Percentiles rank a stretch among this genome's conserved stretches.
These are phyloP conservation scores for Fusarium coicis DNA, from an alignment of 2,329 filamentous ascomycete species.

Conservation along the genomic window DNA sequence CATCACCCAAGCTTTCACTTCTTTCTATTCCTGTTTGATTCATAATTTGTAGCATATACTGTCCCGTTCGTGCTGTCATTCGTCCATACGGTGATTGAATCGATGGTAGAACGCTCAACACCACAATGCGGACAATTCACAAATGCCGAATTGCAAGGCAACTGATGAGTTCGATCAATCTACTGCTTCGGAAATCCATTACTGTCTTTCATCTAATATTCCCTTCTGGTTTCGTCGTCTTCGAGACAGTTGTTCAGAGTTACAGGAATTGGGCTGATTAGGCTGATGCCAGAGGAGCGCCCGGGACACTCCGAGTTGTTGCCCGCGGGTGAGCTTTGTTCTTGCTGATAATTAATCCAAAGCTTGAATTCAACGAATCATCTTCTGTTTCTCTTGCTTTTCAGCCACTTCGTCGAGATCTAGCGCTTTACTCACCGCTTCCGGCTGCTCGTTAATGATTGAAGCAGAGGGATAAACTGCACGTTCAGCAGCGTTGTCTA, in stretches of 20 bases:
- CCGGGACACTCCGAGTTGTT: neutral
- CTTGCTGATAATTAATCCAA: fast-evolving
- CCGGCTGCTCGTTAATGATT: neutral
- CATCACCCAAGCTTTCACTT: fast-evolving
- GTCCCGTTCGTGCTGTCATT: fast-evolving
- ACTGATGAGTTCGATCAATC: fast-evolving
- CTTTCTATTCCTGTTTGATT: fast-evolving
- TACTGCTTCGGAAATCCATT: fast-evolving
- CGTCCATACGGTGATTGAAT: no score
- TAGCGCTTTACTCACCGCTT: neutral
- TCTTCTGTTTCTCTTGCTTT: fast-evolving
- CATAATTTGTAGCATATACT: fast-evolving
- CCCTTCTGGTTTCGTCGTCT: fast-evolving
- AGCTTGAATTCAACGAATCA: fast-evolving
- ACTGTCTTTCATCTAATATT: fast-evolving
- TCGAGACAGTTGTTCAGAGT: neutral
- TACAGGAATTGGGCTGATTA: neutral
- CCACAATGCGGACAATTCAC: neutral
- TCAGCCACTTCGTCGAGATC: neutral
- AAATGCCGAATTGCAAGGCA: neutral
- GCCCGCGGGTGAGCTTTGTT: no score
- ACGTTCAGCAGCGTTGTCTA: no score
- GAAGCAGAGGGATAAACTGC: neutral
- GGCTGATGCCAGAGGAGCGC: neutral
- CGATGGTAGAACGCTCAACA: neutral